Evolutionary conservation across 768 basidiomycete species (phyloP), one percentile per base, ranked within the genome.

Genomic region (Mycena epipterygia): DNA sequence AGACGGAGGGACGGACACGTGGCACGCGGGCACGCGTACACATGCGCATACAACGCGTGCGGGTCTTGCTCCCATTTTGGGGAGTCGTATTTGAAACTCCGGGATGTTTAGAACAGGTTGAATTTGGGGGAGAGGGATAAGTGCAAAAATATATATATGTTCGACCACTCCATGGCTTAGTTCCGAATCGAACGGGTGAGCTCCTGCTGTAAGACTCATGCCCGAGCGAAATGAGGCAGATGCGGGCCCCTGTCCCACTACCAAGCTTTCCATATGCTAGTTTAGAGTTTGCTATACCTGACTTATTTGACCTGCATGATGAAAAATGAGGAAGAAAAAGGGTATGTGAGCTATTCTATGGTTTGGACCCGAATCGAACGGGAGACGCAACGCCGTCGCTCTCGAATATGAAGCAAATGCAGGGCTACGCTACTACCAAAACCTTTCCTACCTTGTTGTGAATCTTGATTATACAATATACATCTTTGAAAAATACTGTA

Each of bases 131-230:
- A 39, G 8, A 17, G 42, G 56, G n/a, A 29, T 16, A 9, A n/a
- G n/a, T n/a, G n/a, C n/a, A n/a, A 19, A 42, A 58, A 25, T 12
- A 39, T 23, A 27, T 33, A 16, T 29, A 1, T 32, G 8, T 29
- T 56, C 11, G 7, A 9, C 19, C 8, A 44, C 27, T 37, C 11
- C 13, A 60, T 32, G 42, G 39, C 58, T 14, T 8, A 16, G 23
- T 2, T 46, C 60, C 60, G 46, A 61, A 37, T 61, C 60, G 60
- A 61, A 61, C 60, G 60, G 48, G 58, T 21, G 16, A 25, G 35
- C 11, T 4, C 7, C 58, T 59, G 29, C 42, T 12, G 16, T 5
- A n/a, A 42, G 29, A 19, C 13, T 35, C 7, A 21, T 2, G 11
- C 3, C 39, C 3, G 16, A 0, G 5, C 2, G 1, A 46, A 21